phyloP scores from a whole-genome alignment of 768 basidiomycete genomes.

The Sarcodon sp. region DNA sequence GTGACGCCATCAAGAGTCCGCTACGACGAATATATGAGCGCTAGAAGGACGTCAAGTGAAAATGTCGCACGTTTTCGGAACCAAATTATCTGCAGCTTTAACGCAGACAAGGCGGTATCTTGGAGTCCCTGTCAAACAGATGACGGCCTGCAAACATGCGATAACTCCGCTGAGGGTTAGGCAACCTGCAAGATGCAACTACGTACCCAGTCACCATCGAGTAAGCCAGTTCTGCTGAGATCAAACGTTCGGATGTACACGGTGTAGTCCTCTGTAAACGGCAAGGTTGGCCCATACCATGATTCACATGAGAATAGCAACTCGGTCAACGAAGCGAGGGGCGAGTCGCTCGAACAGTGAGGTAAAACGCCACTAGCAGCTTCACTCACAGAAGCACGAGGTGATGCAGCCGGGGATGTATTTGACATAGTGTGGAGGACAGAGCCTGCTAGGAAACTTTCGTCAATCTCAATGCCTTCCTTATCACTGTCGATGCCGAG shows the following conservation, averaged over 20 bases:
- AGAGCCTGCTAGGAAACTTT: constrained; percentile 53
- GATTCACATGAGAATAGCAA: too few relatives aligned
- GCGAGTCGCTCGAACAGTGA: not conserved
- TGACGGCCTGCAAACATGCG: constrained; percentile 32
- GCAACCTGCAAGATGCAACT: not conserved
- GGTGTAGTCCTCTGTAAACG: constrained; percentile 31
- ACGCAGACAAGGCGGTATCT: constrained; percentile 44
- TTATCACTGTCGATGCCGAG: constrained; percentile 1
- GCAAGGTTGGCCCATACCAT: too few relatives aligned
- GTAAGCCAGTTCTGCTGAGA: constrained; percentile 48
- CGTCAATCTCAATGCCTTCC: constrained; percentile 49
- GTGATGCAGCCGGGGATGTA: too few relatives aligned
- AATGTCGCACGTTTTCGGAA: not conserved
- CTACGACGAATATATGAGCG: constrained; percentile 14
- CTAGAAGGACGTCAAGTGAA: not conserved
- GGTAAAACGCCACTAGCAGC: too few relatives aligned
- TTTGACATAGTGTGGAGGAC: constrained; percentile 15
- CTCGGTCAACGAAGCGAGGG: not conserved
- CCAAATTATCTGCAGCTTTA: constrained; percentile 32
- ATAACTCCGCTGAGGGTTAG: constrained; percentile 3
- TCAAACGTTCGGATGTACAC: constrained; percentile 54
- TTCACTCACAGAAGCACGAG: too few relatives aligned
- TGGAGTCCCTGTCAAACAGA: constrained; percentile 20
- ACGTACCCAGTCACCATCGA: constrained; percentile 72
- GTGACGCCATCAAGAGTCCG: constrained; percentile 28